phyloP scores from a whole-genome alignment of 768 basidiomycete species.

The Suillus decipiens region DNA sequence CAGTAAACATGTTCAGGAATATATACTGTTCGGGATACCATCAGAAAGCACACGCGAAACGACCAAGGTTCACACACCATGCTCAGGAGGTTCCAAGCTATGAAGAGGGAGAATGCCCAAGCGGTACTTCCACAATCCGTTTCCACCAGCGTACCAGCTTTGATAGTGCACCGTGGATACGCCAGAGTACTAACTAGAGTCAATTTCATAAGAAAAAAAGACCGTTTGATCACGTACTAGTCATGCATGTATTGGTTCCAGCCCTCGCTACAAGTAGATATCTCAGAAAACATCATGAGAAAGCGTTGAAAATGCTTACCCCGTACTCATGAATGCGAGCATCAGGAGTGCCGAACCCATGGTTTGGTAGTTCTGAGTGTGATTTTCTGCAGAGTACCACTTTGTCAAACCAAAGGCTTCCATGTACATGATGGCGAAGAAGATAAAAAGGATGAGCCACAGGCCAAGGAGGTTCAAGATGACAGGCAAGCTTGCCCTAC shows the following conservation, averaged over 20 bases:
- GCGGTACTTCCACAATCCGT: slow-evolving; percentile 86
- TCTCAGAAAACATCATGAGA: slow-evolving; percentile 7
- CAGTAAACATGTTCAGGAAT: slow-evolving; percentile 94
- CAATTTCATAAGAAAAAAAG: neutral
- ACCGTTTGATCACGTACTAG: slow-evolving; percentile 56
- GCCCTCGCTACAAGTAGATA: slow-evolving; percentile 61
- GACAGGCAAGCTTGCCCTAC: slow-evolving; percentile 81
- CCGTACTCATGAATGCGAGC: slow-evolving; percentile 90
- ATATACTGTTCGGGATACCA: slow-evolving; percentile 65
- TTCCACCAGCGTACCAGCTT: slow-evolving; percentile 43
- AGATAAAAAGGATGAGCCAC: slow-evolving; percentile 89
- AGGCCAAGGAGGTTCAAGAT: slow-evolving; percentile 83
- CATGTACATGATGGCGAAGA: slow-evolving; percentile 85
- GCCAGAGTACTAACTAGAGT: slow-evolving; percentile 56
- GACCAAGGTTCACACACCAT: slow-evolving; percentile 58
- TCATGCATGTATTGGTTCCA: slow-evolving; percentile 99
- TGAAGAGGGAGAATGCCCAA: slow-evolving; percentile 88
- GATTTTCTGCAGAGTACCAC: slow-evolving; percentile 70
- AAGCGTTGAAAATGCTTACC: slow-evolving; percentile 49
- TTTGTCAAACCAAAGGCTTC: slow-evolving; percentile 93
- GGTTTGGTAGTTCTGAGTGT: slow-evolving; percentile 75
- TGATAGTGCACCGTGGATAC: slow-evolving; percentile 81
- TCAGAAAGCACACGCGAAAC: neutral
- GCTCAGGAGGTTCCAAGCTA: slow-evolving; percentile 93
- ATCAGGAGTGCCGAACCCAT: slow-evolving; percentile 83